These are phyloP conservation scores for Candida michaelii DNA, from an alignment of 805 yeast genomes.

Conservation along the genomic window DNA sequence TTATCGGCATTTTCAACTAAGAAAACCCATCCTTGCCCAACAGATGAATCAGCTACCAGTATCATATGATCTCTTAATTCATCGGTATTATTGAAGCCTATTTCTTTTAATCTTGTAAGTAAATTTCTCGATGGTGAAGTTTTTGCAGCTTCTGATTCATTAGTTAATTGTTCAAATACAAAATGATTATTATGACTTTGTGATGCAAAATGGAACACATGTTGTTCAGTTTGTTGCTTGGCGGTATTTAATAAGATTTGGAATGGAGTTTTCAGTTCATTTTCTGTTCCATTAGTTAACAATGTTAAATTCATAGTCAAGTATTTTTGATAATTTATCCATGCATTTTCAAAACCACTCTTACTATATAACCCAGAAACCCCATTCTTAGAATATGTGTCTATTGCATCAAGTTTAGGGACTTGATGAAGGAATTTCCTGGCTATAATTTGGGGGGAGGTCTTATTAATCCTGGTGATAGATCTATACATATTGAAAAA, in stretches of 20 bases:
- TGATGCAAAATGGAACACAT: conserved; percentile 83
- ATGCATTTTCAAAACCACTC: conserved; percentile 67
- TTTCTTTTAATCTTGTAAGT: conserved; percentile 36
- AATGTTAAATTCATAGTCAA: conserved; percentile 59
- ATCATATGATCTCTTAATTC: conserved; percentile 51
- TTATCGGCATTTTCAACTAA: conserved; percentile 67
- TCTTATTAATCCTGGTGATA: not conserved
- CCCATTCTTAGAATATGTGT: conserved; percentile 44
- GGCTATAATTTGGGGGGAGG: not conserved
- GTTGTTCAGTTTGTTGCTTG: conserved; percentile 61
- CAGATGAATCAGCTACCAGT: conserved; percentile 49
- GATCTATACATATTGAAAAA: conserved; percentile 9
- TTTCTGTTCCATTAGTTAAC: conserved; percentile 73
- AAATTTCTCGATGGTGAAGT: conserved; percentile 40
- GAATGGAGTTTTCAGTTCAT: conserved; percentile 74
- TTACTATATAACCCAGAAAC: conserved; percentile 64
- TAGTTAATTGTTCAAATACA: conserved; percentile 64
- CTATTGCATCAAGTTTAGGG: conserved; percentile 52
- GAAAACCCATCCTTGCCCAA: conserved; percentile 76
- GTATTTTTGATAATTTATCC: conserved; percentile 78
- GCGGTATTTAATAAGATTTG: conserved; percentile 69
- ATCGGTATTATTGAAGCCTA: conserved; percentile 43
- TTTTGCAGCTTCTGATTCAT: conserved; percentile 27
- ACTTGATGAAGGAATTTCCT: conserved; percentile 56
- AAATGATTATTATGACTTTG: conserved; percentile 92